A percentile compares a stretch with the other conserved stretches of the same genome.
Conservation (phyloP, 2,329 filamentous ascomycete genomes). For the Zymoseptoria pseudotritici region DNA sequence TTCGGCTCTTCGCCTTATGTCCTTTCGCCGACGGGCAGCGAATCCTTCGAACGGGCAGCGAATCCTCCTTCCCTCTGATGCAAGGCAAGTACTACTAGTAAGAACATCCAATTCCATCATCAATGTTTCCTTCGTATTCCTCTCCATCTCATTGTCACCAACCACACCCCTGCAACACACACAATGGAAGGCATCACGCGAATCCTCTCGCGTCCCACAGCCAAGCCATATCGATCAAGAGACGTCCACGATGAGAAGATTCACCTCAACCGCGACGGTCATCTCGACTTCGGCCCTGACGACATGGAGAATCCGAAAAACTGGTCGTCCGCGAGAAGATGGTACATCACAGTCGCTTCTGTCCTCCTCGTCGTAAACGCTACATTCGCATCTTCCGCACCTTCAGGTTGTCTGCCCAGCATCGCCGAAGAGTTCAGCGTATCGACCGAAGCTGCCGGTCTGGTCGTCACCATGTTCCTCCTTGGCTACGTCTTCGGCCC, state of each 20-base stretch:
- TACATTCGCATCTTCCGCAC: constrained; percentile 46
- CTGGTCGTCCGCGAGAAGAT: constrained; percentile 36
- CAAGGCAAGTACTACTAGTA: too few species aligned
- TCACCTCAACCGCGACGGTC: constrained; percentile 42
- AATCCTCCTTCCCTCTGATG: too few species aligned
- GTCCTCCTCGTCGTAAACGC: constrained; percentile 47
- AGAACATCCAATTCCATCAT: not conserved
- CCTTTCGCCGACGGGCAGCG: too few species aligned
- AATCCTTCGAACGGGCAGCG: too few species aligned
- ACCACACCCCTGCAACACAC: not conserved
- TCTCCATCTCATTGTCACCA: not conserved
- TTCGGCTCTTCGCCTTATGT: too few species aligned
- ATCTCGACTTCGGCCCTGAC: constrained; percentile 42
- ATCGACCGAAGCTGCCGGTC: constrained; percentile 35
- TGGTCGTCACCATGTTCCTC: constrained; percentile 30
- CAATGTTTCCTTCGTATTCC: not conserved
- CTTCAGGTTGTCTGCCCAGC: constrained; percentile 33
- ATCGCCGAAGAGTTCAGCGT: constrained; percentile 43
- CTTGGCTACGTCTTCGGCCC: constrained; percentile 53
- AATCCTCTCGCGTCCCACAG: constrained; percentile 2
- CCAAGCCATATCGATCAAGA: constrained; percentile 4
- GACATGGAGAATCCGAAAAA: constrained; percentile 45
- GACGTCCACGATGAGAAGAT: not conserved
- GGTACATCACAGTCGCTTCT: constrained; percentile 35
- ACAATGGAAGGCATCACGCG: constrained; percentile 1